These are phyloP conservation scores for Agapanthus africanus DNA, from an alignment of 106 monocot genomes.

Conservation along the genomic window DNA sequence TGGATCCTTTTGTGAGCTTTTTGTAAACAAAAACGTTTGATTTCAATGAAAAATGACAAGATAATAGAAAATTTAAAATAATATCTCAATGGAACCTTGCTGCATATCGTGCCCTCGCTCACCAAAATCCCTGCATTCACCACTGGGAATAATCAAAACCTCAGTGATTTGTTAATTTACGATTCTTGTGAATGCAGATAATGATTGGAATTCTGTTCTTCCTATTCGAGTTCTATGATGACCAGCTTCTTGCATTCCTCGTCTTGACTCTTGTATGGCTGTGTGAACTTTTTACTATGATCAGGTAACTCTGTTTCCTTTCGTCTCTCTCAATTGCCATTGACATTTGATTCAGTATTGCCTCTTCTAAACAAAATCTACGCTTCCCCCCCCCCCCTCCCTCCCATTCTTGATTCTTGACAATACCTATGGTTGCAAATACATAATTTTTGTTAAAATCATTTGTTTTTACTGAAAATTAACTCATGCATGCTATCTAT, in stretches of 20 bases:
- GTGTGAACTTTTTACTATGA: constrained; percentile 97
- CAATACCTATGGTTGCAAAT: background rate
- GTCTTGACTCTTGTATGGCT: constrained; percentile 96
- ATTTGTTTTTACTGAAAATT: background rate
- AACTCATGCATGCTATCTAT: too few relatives aligned
- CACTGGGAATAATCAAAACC: background rate
- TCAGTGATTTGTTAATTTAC: too few relatives aligned
- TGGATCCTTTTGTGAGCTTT: too few relatives aligned
- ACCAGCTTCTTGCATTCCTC: constrained; percentile 93
- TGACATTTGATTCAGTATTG: background rate
- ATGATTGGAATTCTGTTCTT: constrained; percentile 99
- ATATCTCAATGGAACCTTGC: too few relatives aligned
- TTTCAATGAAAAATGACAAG: too few relatives aligned
- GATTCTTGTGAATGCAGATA: too few relatives aligned
- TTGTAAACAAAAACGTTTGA: too few relatives aligned
- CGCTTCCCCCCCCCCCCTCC: too few relatives aligned
- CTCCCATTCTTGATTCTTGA: background rate
- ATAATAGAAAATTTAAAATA: too few relatives aligned
- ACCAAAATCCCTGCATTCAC: too few relatives aligned
- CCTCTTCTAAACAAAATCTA: too few relatives aligned
- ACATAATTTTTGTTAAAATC: background rate
- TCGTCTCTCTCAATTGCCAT: background rate
- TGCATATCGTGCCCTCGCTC: too few relatives aligned
- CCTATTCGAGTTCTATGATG: constrained; percentile 99
- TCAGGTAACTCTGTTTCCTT: constrained; percentile 45